Evolutionary conservation across 495 filamentous ascomycete genomes (phyloP).

Genomic region (Penicillium atrosanguineum): DNA sequence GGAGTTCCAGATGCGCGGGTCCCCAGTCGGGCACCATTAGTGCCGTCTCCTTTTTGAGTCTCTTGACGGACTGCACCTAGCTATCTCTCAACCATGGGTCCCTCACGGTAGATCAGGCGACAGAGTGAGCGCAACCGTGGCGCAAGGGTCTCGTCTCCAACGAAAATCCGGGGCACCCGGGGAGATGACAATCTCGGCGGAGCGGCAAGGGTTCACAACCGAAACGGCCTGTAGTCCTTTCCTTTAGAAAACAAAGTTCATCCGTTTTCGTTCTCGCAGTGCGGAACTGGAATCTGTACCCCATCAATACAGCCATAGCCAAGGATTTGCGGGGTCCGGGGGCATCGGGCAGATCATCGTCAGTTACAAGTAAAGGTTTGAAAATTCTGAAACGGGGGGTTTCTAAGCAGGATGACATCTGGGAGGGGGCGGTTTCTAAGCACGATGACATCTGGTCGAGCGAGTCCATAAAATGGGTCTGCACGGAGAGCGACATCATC

Average conservation of each 20-base stretch:
- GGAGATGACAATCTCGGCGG: neutral
- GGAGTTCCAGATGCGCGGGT: neutral
- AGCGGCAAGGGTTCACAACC: too few relatives aligned
- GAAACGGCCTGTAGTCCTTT: neutral
- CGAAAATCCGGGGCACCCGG: too few relatives aligned
- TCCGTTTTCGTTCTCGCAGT: too few relatives aligned
- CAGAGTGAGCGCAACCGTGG: neutral
- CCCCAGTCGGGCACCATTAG: neutral
- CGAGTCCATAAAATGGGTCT: neutral
- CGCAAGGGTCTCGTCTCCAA: neutral
- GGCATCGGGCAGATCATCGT: constrained; percentile 9
- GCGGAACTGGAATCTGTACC: neutral
- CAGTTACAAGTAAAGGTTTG: neutral
- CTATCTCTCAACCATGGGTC: neutral
- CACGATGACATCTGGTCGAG: neutral
- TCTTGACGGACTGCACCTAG: neutral
- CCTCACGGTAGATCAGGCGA: neutral
- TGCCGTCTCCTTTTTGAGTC: neutral
- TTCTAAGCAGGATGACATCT: too few relatives aligned
- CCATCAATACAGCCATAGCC: constrained; percentile 5
- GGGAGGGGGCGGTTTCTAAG: neutral
- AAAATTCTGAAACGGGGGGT: neutral
- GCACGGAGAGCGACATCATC: neutral
- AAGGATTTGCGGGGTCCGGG: constrained; percentile 16
- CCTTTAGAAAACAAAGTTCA: neutral